Conservation (phyloP, 2,329 filamentous ascomycete genomes). For the Claviceps cyperi region DNA sequence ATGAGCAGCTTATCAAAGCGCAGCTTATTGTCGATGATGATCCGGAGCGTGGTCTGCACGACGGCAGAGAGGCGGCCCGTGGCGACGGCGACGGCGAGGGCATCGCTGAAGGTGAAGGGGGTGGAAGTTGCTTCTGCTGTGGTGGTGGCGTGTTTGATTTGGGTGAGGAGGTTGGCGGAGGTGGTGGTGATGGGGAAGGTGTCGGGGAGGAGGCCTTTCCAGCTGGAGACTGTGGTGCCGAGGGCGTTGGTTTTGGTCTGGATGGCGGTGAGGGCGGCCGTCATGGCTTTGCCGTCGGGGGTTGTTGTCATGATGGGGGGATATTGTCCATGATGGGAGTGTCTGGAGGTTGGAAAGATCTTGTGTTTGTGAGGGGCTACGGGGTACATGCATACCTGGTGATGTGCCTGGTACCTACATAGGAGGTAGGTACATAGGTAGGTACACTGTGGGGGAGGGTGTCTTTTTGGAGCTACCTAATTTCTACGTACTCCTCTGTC, state of each 20-base stretch:
- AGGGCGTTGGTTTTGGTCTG: conserved; percentile 18
- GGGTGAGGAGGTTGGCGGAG: conserved; percentile 23
- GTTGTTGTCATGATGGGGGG: not conserved
- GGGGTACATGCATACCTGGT: too few species aligned
- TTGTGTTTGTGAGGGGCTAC: too few species aligned
- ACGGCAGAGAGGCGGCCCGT: conserved; percentile 20
- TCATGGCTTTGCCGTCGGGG: conserved; percentile 5
- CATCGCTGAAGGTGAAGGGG: conserved; percentile 23
- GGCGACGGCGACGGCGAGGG: conserved; percentile 23
- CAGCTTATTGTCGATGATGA: conserved; percentile 24
- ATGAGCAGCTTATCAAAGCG: conserved; percentile 30
- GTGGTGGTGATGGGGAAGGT: conserved; percentile 26
- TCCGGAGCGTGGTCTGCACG: conserved; percentile 24
- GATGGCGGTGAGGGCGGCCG: conserved; percentile 20
- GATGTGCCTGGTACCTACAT: too few species aligned
- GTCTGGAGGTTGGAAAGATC: too few species aligned
- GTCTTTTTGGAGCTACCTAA: too few species aligned
- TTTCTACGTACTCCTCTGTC: too few species aligned
- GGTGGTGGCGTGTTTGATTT: conserved; percentile 24
- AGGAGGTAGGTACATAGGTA: too few species aligned
- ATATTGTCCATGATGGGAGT: too few species aligned
- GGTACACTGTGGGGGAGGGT: too few species aligned
- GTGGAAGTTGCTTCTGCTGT: conserved; percentile 20
- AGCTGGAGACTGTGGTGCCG: conserved; percentile 19
- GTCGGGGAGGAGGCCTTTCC: conserved; percentile 24